Percentiles rank a stretch among this genome's conserved stretches.
Evolutionary conservation across 2,329 filamentous ascomycete species (phyloP).

Genomic region (Fusarium hainanense): DNA sequence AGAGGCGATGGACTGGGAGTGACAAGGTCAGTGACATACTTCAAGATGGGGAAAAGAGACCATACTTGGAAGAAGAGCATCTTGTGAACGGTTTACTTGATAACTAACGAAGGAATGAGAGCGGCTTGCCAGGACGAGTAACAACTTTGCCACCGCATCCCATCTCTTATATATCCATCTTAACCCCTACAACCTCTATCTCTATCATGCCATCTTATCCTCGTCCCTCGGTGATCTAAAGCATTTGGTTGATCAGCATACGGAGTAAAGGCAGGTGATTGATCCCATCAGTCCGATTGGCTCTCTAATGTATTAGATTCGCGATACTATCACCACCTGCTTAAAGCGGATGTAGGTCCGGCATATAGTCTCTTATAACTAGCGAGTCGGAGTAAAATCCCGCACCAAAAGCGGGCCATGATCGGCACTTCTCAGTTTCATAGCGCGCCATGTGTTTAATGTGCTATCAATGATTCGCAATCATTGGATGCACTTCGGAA

Average conservation of each 20-base stretch:
- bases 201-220: not conserved
- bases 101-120: not conserved
- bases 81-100: conserved; percentile 8
- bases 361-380: not conserved
- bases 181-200: not conserved
- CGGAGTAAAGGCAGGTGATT: conserved; percentile 27
- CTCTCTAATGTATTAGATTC: not conserved
- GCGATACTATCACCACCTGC: conserved; percentile 36
- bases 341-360: conserved; percentile 30
- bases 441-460: conserved; percentile 32
- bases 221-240: conserved; percentile 21
- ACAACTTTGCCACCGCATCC: not conserved
- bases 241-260: conserved; percentile 1
- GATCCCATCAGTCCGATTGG: conserved; percentile 21
- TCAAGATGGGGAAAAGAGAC: accelerated
- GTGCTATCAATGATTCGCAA: conserved; percentile 33
- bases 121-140: not conserved
- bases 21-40: not conserved
- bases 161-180: not conserved
- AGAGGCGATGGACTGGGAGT: conserved; percentile 37
- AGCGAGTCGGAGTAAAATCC: conserved; percentile 1
- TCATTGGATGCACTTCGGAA: not conserved
- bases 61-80: conserved; percentile 41
- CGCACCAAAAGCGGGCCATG: conserved; percentile 18
- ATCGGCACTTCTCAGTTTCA: conserved; percentile 38